Evolutionary conservation across 495 filamentous ascomycete species (phyloP).

Genomic region (Cairneyella variabilis): DNA sequence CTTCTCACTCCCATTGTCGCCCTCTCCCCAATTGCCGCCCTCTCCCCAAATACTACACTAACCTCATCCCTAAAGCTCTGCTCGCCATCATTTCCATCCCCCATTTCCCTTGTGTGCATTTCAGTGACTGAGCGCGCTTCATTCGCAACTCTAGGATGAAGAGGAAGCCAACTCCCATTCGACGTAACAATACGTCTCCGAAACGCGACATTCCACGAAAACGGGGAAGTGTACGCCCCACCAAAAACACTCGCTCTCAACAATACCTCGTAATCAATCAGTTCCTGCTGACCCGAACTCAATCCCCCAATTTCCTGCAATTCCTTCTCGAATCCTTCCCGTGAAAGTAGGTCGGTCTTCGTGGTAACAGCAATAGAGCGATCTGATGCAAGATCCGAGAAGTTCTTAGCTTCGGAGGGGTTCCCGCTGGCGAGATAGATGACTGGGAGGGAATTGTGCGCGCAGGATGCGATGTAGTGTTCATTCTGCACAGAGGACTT

Average conservation of each 20-base stretch:
- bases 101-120: no score
- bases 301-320: background rate
- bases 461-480: background rate
- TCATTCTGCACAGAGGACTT: background rate
- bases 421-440: background rate
- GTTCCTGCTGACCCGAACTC: background rate
- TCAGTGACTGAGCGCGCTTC: no score
- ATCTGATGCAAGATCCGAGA: background rate
- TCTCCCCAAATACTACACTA: no score
- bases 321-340: background rate
- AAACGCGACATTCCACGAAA: background rate
- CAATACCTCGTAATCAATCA: background rate
- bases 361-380: background rate
- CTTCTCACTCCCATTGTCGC: no score
- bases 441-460: background rate
- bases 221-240: background rate
- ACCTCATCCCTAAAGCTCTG: no score
- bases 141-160: no score
- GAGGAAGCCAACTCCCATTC: background rate
- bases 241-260: background rate
- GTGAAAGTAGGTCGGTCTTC: background rate
- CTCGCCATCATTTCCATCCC: no score
- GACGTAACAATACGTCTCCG: background rate
- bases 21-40: no score
- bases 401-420: background rate